Conservation (phyloP, 139 green algal genomes). For the Volvox reticuliferus region DNA sequence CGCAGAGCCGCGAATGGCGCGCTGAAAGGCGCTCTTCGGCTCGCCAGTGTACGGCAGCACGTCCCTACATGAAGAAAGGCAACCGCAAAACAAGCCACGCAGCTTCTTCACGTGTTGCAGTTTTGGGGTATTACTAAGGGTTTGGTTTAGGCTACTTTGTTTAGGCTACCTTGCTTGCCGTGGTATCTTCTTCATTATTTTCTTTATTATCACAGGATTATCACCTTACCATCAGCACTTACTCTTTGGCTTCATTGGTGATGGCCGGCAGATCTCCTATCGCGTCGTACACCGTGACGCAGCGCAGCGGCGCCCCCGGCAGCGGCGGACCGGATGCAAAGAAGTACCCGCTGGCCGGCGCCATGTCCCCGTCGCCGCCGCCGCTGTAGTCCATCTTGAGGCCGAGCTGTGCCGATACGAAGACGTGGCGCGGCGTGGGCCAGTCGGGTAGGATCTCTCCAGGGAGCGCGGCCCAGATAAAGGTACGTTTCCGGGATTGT, state of each 20-base stretch:
- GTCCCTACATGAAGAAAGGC: slow-evolving; percentile 49
- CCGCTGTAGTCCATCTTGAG: no score
- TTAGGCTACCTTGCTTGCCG: no score
- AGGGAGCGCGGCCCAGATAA: slow-evolving; percentile 94
- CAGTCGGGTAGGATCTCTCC: slow-evolving; percentile 89
- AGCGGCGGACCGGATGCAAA: neutral
- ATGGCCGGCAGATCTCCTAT: slow-evolving; percentile 94
- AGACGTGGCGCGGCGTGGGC: slow-evolving; percentile 89
- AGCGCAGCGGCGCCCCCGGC: slow-evolving; percentile 84
- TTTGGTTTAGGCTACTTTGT: no score
- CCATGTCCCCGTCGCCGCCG: neutral
- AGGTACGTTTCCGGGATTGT: slow-evolving; percentile 95
- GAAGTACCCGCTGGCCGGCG: neutral
- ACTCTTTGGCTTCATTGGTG: slow-evolving; percentile 81
- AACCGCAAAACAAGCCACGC: no score
- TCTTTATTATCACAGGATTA: no score
- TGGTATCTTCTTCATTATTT: no score
- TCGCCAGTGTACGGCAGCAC: slow-evolving; percentile 66
- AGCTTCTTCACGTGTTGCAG: no score
- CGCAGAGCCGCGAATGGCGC: slow-evolving; percentile 72
- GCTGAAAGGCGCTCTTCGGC: slow-evolving; percentile 86
- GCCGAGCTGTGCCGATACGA: slow-evolving; percentile 82
- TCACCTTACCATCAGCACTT: no score
- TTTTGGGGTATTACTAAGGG: no score
- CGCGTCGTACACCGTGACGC: slow-evolving; percentile 93